Base-by-base conservation (phyloP, 352 stramenopile species). In the Phytopythium montanum region DNA sequence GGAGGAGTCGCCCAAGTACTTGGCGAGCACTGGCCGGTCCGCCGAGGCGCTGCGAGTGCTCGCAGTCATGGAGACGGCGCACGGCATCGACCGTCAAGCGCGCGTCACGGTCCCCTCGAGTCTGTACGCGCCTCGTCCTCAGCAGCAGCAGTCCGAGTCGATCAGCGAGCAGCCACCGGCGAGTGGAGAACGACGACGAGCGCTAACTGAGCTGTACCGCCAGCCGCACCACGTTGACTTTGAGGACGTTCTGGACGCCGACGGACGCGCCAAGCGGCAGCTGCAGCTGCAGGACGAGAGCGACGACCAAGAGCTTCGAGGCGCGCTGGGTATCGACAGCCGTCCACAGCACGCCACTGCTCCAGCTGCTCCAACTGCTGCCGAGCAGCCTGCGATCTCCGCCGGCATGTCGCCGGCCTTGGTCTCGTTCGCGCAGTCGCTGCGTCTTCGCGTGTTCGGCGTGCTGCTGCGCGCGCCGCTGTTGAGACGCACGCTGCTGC, bases 1-100 rank as follows among this genome's bases (percentile, higher is more conserved):
- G 28, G 64, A 71, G 19, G 83, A 93, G 42, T 88, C 81, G 13
- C 83, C 83, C 23, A 86, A 85, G 56, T 93, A 85, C 57, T 65
- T 93, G 19, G 83, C 76, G 6, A 82, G 72, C 55, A 73, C 84
- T 0, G 83, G 83, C 5, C 79, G 79, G 1, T 52, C 73, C 23
- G 72, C 87, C n/a, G 71, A 87, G 60, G 83, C 83, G 41, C 65
- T 90, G 26, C 52, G 34, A 6, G 58, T 87, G 13, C 44, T 93
- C 13, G 66, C 79, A 23, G 66, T 64, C 38, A 87, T 93, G 59
- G 83, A 93, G 56, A 63, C 51, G 10, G 70, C 73, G 0, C 81
- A 91, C 56, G 83, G 81, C 9, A 82, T 90, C 45, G 63, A 72
- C 42, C 66, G 78, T 21, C 70, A 85, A 53, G 74, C 68, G 3